Base-by-base conservation (phyloP, 306 rosid species). In the Glycine soja region DNA sequence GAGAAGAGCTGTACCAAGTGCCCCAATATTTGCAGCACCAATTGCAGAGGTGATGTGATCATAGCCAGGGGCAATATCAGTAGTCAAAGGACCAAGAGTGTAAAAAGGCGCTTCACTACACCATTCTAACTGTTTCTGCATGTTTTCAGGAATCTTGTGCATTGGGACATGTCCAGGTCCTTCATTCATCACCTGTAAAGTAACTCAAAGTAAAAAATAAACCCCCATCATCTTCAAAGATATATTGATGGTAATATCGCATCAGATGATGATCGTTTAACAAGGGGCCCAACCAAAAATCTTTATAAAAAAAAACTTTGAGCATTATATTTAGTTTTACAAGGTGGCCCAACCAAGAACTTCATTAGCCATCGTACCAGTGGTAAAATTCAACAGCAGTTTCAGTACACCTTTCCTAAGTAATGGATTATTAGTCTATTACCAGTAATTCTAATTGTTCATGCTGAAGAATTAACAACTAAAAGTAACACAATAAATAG, bases 81-180 rank as follows among this genome's bases (percentile, higher is more conserved):
- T 96, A 62, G 99, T 96, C 67, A 96, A 86, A 80, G 99, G 99
- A 79, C 99, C 99, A 30, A 96, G 99, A 51, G 98, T 96, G 85
- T 96, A 96, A 86, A 96, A 96, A 46, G 99, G 99, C 1, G 99
- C 99, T 86, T 96, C 98, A 82, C 87, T 96, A 77, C 99, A 96
- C 99, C 99, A 96, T 82, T 93, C 99, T 8, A 96, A 90, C 82
- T 96, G 99, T 64, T 96, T 96, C 82, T 90, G 90, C 99, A 96
- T 96, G 92, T 93, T 96, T 83, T 96, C 99, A 62, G 99, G 99
- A 81, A 96, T 96, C 89, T 96, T 96, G 82, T 96, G 99, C 99
- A 96, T 84, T 57, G 99, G 99, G 52, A 96, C 71, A 80, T 96
- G 99, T 62, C 99, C 99, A 51, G 99, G 99, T 80, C 99, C 99